Percentiles rank a stretch among this genome's conserved stretches.
phyloP scores from a whole-genome alignment of 2,329 filamentous ascomycete genomes.

The Xylariomycetidae sp. region DNA sequence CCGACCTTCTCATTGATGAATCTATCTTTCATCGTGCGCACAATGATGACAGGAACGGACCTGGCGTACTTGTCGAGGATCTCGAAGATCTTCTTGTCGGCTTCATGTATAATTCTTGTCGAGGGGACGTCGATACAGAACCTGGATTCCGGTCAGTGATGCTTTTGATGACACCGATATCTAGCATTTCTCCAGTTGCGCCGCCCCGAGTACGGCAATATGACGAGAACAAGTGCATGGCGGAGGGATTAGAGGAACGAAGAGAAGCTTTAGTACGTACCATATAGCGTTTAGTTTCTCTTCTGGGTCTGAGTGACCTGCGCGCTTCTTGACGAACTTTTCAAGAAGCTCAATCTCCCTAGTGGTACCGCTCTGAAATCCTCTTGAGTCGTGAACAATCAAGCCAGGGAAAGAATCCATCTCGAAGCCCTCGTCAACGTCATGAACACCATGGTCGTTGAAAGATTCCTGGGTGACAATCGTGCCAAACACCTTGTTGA shows the following conservation, averaged over 20 bases:
- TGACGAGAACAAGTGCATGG: too few relatives aligned
- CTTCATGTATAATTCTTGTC: conserved; percentile 19
- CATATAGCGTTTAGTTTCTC: conserved; percentile 22
- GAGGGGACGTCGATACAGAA: conserved; percentile 21
- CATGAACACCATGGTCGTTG: conserved; percentile 18
- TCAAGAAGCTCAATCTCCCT: conserved; percentile 19
- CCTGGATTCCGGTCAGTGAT: too few relatives aligned
- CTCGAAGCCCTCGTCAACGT: conserved; percentile 23
- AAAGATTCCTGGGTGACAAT: conserved; percentile 19
- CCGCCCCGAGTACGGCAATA: too few relatives aligned
- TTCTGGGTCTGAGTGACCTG: conserved; percentile 5
- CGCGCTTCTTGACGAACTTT: conserved; percentile 19
- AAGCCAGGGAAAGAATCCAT: conserved; percentile 21
- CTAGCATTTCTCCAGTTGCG: too few relatives aligned
- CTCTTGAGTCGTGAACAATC: conserved; percentile 24
- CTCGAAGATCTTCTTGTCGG: conserved; percentile 19
- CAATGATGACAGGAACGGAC: conserved; percentile 17
- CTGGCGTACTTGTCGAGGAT: conserved; percentile 14
- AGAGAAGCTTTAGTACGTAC: too few relatives aligned
- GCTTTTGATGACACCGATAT: too few relatives aligned
- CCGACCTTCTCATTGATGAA: conserved; percentile 20
- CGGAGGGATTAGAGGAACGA: too few relatives aligned
- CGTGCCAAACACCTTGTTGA: conserved; percentile 23
- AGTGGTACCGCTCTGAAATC: conserved; percentile 20
- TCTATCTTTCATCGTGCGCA: conserved; percentile 24